phyloP scores from a whole-genome alignment of 2,329 filamentous ascomycete genomes.

The Aspergillus tubingensis region DNA sequence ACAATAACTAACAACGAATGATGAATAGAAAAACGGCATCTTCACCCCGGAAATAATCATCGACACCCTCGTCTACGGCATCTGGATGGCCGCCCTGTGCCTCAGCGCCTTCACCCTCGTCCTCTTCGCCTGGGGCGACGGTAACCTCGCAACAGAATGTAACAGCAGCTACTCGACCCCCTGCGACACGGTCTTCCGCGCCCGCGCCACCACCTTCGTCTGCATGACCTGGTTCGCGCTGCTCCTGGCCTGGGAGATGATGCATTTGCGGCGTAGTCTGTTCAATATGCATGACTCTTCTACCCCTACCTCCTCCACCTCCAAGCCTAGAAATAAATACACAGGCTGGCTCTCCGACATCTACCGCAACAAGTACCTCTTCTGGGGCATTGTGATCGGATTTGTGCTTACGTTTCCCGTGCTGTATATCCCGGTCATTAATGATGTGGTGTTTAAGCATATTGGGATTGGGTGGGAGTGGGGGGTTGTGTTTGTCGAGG shows the following conservation, averaged over 20 bases:
- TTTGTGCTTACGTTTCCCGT: constrained; percentile 61
- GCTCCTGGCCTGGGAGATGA: constrained; percentile 78
- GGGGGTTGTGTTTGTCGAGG: constrained; percentile 65
- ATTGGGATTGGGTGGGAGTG: constrained; percentile 68
- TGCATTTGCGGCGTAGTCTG: constrained; percentile 70
- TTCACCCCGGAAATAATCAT: constrained; percentile 76
- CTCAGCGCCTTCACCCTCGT: constrained; percentile 65
- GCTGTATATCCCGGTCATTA: constrained; percentile 69
- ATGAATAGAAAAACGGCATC: constrained; percentile 59
- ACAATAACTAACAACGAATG: constrained; percentile 3
- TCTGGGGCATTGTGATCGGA: constrained; percentile 63
- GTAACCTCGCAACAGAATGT: constrained; percentile 61
- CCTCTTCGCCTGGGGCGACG: constrained; percentile 62
- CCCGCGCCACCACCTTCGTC: constrained; percentile 72
- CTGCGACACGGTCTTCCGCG: constrained; percentile 69
- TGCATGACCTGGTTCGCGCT: constrained; percentile 75
- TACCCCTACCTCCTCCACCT: not conserved
- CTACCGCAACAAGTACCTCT: constrained; percentile 72
- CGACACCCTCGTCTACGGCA: constrained; percentile 78
- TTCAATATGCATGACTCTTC: constrained; percentile 64
- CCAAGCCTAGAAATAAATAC: constrained; percentile 55
- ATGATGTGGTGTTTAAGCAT: constrained; percentile 67
- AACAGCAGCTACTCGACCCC: constrained; percentile 58
- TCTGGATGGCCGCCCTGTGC: constrained; percentile 73
- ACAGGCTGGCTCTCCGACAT: constrained; percentile 69